These are phyloP conservation scores for Mycocentrospora acerina DNA, from an alignment of 2,329 filamentous ascomycete genomes.

Conservation along the genomic window DNA sequence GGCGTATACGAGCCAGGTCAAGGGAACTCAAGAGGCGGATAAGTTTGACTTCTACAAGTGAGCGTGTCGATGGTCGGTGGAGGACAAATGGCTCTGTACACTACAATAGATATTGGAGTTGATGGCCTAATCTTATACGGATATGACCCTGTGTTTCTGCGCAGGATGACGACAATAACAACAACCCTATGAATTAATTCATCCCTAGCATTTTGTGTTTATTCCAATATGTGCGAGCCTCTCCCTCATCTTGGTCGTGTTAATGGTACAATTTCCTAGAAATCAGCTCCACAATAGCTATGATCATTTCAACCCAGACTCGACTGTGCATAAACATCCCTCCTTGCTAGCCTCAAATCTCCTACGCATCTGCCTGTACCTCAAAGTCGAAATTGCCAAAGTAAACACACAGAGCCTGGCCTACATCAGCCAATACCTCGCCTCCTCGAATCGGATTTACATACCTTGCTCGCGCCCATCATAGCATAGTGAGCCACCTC, in stretches of 20 bases:
- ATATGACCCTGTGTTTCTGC: no score
- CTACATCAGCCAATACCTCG: conserved; percentile 5
- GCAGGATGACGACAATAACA: no score
- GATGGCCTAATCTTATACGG: no score
- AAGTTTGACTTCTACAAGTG: conserved; percentile 71
- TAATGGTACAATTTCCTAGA: neutral
- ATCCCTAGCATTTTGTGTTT: no score
- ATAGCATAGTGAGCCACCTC: conserved; percentile 77
- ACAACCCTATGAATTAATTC: no score
- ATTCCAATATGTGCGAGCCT: no score
- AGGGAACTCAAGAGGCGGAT: conserved; percentile 71
- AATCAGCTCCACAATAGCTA: neutral
- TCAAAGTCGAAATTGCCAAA: conserved; percentile 55
- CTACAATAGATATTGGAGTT: no score
- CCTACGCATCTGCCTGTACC: conserved; percentile 13
- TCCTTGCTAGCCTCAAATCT: conserved; percentile 6
- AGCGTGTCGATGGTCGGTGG: conserved; percentile 3
- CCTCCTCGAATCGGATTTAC: conserved; percentile 1
- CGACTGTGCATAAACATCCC: conserved; percentile 1
- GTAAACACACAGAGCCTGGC: conserved; percentile 59
- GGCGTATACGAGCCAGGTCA: conserved; percentile 95
- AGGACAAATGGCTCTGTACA: neutral
- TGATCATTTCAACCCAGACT: neutral
- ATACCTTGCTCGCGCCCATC: conserved; percentile 81
- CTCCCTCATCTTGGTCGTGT: no score